phyloP scores from a whole-genome alignment of 1,139 yeast species.

The Geotrichum citri-aurantii region DNA sequence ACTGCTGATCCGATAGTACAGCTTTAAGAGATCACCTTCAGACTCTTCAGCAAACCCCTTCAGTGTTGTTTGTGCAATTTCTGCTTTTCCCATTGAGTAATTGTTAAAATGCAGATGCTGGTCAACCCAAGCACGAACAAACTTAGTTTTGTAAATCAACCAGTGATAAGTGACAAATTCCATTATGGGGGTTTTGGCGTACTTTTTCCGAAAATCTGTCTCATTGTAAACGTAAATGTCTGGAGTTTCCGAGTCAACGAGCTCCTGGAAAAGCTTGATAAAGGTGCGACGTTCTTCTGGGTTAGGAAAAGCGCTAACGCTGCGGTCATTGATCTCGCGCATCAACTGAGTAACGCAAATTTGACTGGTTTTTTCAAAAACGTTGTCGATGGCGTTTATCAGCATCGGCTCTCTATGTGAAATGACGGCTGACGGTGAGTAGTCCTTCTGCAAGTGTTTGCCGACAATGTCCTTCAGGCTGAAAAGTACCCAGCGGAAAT shows the following conservation, averaged over 20 bases:
- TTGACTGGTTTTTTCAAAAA: slow-evolving; percentile 17
- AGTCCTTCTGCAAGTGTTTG: slow-evolving; percentile 11
- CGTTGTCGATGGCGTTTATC: slow-evolving; percentile 15
- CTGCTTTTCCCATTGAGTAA: slow-evolving; percentile 19
- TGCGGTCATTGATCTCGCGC: slow-evolving; percentile 16
- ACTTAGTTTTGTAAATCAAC: slow-evolving; percentile 17
- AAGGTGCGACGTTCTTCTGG: slow-evolving; percentile 8
- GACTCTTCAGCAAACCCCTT: slow-evolving; percentile 9
- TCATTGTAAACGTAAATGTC: slow-evolving; percentile 18
- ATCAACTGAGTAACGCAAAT: slow-evolving; percentile 18
- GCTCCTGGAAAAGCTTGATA: slow-evolving; percentile 13
- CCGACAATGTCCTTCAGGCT: slow-evolving; percentile 15
- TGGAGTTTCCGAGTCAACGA: slow-evolving; percentile 19
- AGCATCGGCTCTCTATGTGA: slow-evolving; percentile 14
- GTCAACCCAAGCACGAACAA: slow-evolving; percentile 20
- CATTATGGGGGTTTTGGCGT: slow-evolving; percentile 10
- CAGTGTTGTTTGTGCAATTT: slow-evolving; percentile 17
- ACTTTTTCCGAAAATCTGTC: slow-evolving; percentile 13
- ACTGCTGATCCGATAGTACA: slow-evolving; percentile 10
- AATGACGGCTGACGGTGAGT: slow-evolving; percentile 17
- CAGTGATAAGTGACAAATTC: slow-evolving; percentile 16
- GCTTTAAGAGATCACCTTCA: slow-evolving; percentile 15
- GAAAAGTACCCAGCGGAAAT: slow-evolving; percentile 16
- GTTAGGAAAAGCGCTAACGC: slow-evolving; percentile 1
- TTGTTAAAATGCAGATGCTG: slow-evolving; percentile 19